Percentiles rank a stretch among this genome's conserved stretches.
Conservation (phyloP, 2,329 filamentous ascomycete genomes). For the Neofusicoccum umdonicola region DNA sequence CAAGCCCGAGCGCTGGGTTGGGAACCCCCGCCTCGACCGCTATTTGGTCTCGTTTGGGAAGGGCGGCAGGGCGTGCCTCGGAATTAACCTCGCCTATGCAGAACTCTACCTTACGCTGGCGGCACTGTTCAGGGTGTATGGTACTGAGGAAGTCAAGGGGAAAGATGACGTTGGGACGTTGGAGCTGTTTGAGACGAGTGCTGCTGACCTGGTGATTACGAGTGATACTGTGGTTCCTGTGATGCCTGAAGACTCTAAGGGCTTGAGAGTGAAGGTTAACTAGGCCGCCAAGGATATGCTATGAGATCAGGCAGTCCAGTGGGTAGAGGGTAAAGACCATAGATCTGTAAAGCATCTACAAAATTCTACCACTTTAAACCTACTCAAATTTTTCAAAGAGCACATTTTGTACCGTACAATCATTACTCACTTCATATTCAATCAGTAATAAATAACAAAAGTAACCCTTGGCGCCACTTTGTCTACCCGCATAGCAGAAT, state of each 20-base stretch:
- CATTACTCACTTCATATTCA: no score
- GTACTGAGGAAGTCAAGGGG: constrained; percentile 48
- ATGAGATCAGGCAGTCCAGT: no score
- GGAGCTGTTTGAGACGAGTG: background rate
- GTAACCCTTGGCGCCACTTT: no score
- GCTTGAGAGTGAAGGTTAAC: background rate
- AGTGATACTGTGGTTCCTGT: background rate
- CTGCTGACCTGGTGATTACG: background rate
- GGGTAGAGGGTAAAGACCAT: no score
- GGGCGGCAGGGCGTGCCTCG: constrained; percentile 31
- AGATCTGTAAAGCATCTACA: no score
- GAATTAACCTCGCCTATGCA: constrained; percentile 25
- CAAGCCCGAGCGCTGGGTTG: constrained; percentile 31
- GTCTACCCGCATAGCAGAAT: no score
- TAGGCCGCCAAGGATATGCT: no score
- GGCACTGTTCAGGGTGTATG: background rate
- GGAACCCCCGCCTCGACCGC: constrained; percentile 25
- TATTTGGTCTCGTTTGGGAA: constrained; percentile 32
- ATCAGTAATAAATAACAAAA: no score
- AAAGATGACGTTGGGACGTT: constrained; percentile 40
- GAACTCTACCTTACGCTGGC: background rate
- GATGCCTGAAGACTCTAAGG: background rate
- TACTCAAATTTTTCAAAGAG: no score
- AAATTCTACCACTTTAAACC: no score
- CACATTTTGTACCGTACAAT: no score